A percentile compares a stretch with the other conserved stretches of the same genome.
These are phyloP conservation scores for Gracilaria gracilis DNA, from an alignment of 23 red algal species.

Conservation along the genomic window DNA sequence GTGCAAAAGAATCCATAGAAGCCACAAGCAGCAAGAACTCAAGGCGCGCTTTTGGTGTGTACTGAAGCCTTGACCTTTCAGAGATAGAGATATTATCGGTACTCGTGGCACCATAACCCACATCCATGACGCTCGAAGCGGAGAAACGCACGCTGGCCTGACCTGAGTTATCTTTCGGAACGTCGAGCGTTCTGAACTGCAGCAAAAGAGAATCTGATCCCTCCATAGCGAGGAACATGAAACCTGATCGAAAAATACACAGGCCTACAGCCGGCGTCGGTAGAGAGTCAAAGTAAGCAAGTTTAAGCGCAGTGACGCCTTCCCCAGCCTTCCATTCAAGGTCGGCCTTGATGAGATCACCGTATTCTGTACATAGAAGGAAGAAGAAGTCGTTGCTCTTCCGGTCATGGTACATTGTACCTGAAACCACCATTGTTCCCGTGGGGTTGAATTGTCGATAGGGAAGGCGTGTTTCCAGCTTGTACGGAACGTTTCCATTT, in stretches of 20 bases:
- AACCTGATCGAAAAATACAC: conserved; percentile 80
- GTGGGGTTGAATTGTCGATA: conserved; percentile 38
- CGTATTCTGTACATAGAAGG: conserved; percentile 82
- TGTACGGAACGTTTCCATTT: neutral
- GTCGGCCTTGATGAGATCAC: conserved; percentile 84
- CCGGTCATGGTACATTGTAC: conserved; percentile 68
- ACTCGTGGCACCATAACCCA: conserved; percentile 5
- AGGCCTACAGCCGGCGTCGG: conserved; percentile 65
- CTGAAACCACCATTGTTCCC: conserved; percentile 63
- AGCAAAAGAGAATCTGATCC: conserved; percentile 64
- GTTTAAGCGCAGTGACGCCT: conserved; percentile 41
- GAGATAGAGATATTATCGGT: neutral
- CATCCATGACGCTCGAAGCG: neutral
- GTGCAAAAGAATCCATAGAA: conserved; percentile 49
- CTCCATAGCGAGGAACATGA: conserved; percentile 80
- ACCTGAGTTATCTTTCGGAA: conserved; percentile 37
- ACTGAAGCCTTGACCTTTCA: conserved; percentile 2
- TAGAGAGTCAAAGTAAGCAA: conserved; percentile 81
- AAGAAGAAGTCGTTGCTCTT: conserved; percentile 85
- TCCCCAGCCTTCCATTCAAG: conserved; percentile 38
- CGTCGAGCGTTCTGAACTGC: conserved; percentile 35
- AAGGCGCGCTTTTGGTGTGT: neutral
- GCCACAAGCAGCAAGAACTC: conserved; percentile 31
- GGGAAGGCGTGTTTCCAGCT: conserved; percentile 28
- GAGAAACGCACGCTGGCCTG: neutral